phyloP scores from a whole-genome alignment of 2,329 filamentous ascomycete species.

The Alternaria solani region DNA sequence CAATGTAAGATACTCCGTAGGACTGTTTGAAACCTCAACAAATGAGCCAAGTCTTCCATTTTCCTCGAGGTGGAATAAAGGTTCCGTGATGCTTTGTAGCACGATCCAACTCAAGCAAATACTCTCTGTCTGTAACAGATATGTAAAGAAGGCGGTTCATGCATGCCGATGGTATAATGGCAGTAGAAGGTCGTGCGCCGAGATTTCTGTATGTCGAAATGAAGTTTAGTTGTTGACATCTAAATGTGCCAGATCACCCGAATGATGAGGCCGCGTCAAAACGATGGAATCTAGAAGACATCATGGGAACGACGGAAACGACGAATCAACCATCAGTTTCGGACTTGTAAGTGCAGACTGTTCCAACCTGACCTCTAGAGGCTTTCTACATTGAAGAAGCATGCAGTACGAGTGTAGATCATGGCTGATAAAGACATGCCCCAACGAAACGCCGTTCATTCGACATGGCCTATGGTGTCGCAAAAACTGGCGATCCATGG shows the following conservation, averaged over 20 bases:
- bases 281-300: not conserved
- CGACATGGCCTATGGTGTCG: not conserved
- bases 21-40: not conserved
- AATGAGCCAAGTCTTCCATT: not conserved
- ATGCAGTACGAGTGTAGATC: not conserved
- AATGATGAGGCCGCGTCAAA: not conserved
- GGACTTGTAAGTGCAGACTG: not conserved
- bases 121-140: not conserved
- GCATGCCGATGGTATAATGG: not conserved
- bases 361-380: not conserved
- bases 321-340: not conserved
- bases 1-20: not conserved
- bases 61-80: not conserved
- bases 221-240: not conserved
- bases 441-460: too few relatives aligned
- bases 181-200: not conserved
- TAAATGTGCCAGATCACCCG: not conserved
- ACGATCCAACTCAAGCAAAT: not conserved
- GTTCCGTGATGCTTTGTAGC: not conserved
- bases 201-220: not conserved
- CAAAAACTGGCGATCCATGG: not conserved
- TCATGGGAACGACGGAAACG: not conserved
- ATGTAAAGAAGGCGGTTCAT: not conserved
- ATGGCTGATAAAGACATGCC: not conserved
- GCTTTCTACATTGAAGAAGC: not conserved